These are phyloP conservation scores for Aechmea fasciata DNA, from an alignment of 176 grass and related monocot species.

Conservation along the genomic window DNA sequence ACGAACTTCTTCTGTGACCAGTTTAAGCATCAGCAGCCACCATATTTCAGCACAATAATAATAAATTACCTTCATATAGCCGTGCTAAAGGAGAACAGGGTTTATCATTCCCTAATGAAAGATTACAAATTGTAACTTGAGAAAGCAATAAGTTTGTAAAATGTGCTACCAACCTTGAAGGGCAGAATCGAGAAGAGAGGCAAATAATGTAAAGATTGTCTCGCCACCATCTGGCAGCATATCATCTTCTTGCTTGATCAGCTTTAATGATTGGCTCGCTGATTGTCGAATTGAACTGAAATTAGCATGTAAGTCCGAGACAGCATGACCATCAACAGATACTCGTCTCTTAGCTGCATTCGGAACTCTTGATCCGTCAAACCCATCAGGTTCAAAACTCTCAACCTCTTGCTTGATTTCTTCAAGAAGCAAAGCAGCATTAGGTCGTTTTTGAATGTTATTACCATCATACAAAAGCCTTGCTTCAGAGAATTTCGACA, in stretches of 20 bases:
- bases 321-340: slow-evolving; percentile 39
- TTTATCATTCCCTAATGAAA: not conserved
- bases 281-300: slow-evolving; percentile 34
- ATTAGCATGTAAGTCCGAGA: slow-evolving; percentile 27
- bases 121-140: not conserved
- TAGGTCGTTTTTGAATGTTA: slow-evolving; percentile 66
- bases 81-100: too few relatives aligned
- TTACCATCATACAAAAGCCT: slow-evolving; percentile 52
- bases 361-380: slow-evolving; percentile 42
- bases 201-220: slow-evolving; percentile 55
- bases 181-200: slow-evolving; percentile 88
- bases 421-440: slow-evolving; percentile 78
- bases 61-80: too few relatives aligned
- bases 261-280: slow-evolving; percentile 24
- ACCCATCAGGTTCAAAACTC: slow-evolving; percentile 36
- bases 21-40: too few relatives aligned
- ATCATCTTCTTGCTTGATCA: slow-evolving; percentile 58
- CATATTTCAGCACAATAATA: too few relatives aligned
- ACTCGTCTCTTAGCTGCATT: slow-evolving; percentile 36
- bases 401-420: slow-evolving; percentile 89
- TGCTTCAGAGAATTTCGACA: slow-evolving; percentile 54
- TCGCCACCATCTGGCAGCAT: slow-evolving; percentile 38
- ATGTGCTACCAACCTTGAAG: slow-evolving; percentile 53
- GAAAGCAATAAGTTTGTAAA: not conserved
- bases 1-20: too few relatives aligned